Evolutionary conservation across 1,284 basidiomycete genomes (phyloP), one percentile per base, ranked within the genome.

Genomic region (Puccinia novopanici): DNA sequence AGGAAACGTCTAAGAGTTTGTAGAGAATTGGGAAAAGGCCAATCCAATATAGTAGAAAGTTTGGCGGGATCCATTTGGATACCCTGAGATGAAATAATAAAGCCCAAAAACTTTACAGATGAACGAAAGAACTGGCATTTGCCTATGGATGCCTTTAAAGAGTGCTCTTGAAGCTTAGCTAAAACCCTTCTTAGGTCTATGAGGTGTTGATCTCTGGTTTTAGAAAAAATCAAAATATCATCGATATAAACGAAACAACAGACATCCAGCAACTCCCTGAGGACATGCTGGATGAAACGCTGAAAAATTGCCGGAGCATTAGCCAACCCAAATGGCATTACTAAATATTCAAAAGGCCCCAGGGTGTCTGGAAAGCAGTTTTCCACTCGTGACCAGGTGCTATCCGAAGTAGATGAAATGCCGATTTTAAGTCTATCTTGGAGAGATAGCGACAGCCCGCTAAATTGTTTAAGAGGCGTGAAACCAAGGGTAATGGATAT

Each of bases 251-350:
- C 75, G 37, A 52, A 77, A 34, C 75, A 77, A 68, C 30, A 77
- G 15, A 77, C 61, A 68, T 77, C 63, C 2, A 77, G 24, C 24
- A 37, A 65, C 40, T 77, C 63, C 9, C 50, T 27, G 19, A 77
- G 34, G 54, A 67, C 61, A 59, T 63, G 59, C 24, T 77, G 59
- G 3, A 67, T 67, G n/a, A 77, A 77, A 3, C 75, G 6, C 45
- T 77, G 75, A 27, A 77, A 77, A 12, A 27, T 55, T n/a, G 75
- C 40, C n/a, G 75, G 75, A 0, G 86, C 86, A 80, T 88, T 88
- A 55, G 84, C 86, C 6, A n/a, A n/a, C n/a, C n/a, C n/a, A n/a
- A n/a, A n/a, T n/a, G n/a, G n/a, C n/a, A n/a, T n/a, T n/a, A n/a
- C n/a, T n/a, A n/a, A n/a, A n/a, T n/a, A n/a, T n/a, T n/a, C n/a